Evolutionary conservation across 495 filamentous ascomycete genomes (phyloP), one percentile per base, ranked within the genome.

Genomic region (Thozetella sp.): DNA sequence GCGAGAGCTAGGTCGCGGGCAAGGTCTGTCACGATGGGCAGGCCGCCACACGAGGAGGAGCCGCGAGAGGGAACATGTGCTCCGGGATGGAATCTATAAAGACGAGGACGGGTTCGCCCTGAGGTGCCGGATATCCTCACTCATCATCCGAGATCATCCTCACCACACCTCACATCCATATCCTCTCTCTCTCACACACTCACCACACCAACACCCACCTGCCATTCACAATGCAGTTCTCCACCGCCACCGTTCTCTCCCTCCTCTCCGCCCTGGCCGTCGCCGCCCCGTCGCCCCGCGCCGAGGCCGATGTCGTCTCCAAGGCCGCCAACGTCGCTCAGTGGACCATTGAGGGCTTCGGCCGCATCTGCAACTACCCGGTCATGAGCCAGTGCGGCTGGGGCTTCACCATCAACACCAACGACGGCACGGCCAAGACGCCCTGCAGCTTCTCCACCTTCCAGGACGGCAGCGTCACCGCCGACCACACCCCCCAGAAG

Each of bases 261-360:
- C 64, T 76, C 51, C 56, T 70, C 51, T 63, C 76, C 19, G 69
- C 75, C 67, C 61, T 80, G 53, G 75, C 80, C 52, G 67, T 20
- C 50, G 64, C 76, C 22, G 68, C 74, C 66, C 61, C 80, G 53
- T 73, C 80, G 48, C 67, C 76, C 25, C 75, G 74, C 0, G 26
- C 62, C n/a, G 59, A 54, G 13, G 53, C 57, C 27, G 55, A 57
- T 25, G 63, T 67, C 50, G 66, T 73, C 45, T 75, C 73, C 19
- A 80, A 77, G 71, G 74, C 76, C 61, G 74, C 73, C 15, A 61
- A 67, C 15, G 65, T 69, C 24, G 63, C 74, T 2, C 51, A 80
- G 53, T 85, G 82, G 82, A 83, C 75, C 50, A 77, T 85, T 63
- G 45, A 68, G 57, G 59, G 60, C 48, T 74, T 84, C 59, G 74